These are phyloP conservation scores for Podila minutissima DNA, from an alignment of 192 early-diverging fungal genomes.

Conservation along the genomic window DNA sequence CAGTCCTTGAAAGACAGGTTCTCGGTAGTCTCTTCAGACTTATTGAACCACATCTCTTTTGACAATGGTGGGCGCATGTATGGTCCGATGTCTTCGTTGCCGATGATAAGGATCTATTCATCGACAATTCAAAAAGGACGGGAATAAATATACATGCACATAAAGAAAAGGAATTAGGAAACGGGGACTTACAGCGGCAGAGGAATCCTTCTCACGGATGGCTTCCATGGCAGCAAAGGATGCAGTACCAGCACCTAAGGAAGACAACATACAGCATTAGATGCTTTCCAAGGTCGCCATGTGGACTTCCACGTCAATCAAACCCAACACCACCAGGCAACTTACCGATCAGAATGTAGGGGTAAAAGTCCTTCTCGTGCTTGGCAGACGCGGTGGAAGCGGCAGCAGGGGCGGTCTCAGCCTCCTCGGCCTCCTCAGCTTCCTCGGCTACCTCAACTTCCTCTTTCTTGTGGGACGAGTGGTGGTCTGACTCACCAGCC, in stretches of 20 bases:
- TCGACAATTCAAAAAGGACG: not conserved
- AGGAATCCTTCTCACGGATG: slow-evolving; percentile 66
- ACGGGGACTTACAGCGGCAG: slow-evolving; percentile 56
- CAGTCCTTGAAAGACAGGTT: slow-evolving; percentile 67
- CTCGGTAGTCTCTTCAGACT: slow-evolving; percentile 42
- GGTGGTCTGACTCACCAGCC: slow-evolving; percentile 19
- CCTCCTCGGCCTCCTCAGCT: not conserved
- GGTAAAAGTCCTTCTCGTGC: slow-evolving; percentile 48
- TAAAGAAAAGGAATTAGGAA: not conserved
- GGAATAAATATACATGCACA: too few species aligned
- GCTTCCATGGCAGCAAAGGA: slow-evolving; percentile 66
- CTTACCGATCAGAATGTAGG: slow-evolving; percentile 57
- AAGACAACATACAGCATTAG: not conserved
- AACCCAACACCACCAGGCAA: not conserved
- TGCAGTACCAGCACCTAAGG: slow-evolving; percentile 67
- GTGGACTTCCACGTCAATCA: not conserved
- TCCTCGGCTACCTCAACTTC: slow-evolving; percentile 1
- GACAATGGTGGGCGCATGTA: slow-evolving; percentile 74
- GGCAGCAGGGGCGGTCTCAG: slow-evolving; percentile 1
- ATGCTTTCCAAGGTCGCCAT: not conserved
- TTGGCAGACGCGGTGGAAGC: slow-evolving; percentile 8
- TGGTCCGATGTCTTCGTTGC: slow-evolving; percentile 61
- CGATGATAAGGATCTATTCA: slow-evolving; percentile 63
- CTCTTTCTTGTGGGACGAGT: not conserved
- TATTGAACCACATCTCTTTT: slow-evolving; percentile 75